Percentiles rank a stretch among this genome's conserved stretches.
Conservation (phyloP, 176 grass and related monocot genomes). For the Phyllostachys edulis region DNA sequence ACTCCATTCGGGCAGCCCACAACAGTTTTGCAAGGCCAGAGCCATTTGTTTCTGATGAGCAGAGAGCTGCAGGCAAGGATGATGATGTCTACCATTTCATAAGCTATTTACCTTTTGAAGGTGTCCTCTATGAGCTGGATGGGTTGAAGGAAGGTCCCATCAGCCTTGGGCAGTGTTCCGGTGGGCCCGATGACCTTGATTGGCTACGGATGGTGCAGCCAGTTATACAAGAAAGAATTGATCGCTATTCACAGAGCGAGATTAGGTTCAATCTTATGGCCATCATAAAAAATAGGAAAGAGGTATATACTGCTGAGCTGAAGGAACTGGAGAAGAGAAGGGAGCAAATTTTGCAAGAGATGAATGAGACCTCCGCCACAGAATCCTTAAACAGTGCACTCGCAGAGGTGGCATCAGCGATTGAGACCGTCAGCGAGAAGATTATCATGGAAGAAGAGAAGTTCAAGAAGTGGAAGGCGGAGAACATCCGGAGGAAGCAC, state of each 20-base stretch:
- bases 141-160: slow-evolving; percentile 88
- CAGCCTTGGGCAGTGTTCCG: slow-evolving; percentile 67
- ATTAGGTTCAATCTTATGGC: slow-evolving; percentile 97
- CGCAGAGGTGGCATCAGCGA: slow-evolving; percentile 53
- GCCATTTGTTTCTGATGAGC: slow-evolving; percentile 95
- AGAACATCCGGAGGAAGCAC: slow-evolving; percentile 94
- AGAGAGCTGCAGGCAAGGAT: slow-evolving; percentile 67
- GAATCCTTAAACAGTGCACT: slow-evolving; percentile 47
- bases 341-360: slow-evolving; percentile 68
- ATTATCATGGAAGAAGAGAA: slow-evolving; percentile 95
- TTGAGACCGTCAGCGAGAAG: slow-evolving; percentile 66
- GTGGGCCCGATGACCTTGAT: slow-evolving; percentile 55
- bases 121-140: slow-evolving; percentile 87
- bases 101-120: slow-evolving; percentile 89
- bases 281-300: slow-evolving; percentile 90
- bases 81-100: slow-evolving; percentile 99
- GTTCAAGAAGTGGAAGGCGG: slow-evolving; percentile 94
- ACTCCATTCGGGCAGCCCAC: slow-evolving; percentile 77
- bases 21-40: slow-evolving; percentile 97
- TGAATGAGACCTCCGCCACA: slow-evolving; percentile 1
- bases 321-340: slow-evolving; percentile 77
- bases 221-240: slow-evolving; percentile 85
- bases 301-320: slow-evolving; percentile 67
- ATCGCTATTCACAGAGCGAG: slow-evolving; percentile 81
- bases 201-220: slow-evolving; percentile 92